Conservation (phyloP, 2,329 filamentous ascomycete genomes). For the Sporothrix euskadiensis region DNA sequence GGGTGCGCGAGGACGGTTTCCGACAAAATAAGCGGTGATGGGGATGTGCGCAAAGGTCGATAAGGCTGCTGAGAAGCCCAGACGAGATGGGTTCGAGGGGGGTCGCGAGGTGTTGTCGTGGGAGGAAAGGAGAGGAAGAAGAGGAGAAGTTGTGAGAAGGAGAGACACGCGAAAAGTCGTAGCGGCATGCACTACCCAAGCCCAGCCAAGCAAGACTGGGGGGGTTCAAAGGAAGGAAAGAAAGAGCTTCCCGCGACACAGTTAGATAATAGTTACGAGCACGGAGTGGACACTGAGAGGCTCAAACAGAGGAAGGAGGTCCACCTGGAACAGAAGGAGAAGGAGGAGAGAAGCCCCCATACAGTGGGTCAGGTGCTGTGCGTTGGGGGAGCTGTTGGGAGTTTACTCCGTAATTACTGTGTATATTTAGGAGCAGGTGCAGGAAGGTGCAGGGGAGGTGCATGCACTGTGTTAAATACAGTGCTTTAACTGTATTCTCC, state of each 20-base stretch:
- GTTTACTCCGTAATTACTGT: too few species aligned
- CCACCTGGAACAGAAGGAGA: constrained; percentile 14
- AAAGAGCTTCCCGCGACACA: constrained; percentile 23
- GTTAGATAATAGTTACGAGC: background rate
- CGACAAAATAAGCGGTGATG: background rate
- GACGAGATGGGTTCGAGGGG: background rate
- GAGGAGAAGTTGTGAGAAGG: background rate
- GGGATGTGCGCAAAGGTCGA: background rate
- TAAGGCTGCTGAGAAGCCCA: background rate
- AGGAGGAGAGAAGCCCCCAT: background rate
- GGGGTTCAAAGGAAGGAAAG: constrained; percentile 3
- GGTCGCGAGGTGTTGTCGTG: background rate
- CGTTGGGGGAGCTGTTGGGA: background rate
- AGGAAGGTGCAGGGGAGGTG: background rate
- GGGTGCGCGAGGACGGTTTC: background rate
- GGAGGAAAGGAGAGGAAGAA: background rate
- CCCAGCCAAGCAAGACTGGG: background rate
- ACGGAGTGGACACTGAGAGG: background rate
- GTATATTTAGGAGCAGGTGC: background rate
- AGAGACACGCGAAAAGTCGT: constrained; percentile 11
- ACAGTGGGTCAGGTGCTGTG: background rate
- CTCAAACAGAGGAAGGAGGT: constrained; percentile 22
- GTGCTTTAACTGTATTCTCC: background rate
- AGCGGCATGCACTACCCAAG: background rate
- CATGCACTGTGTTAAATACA: background rate